Evolutionary conservation across 305 asterid species (phyloP), one percentile per base, ranked within the genome.

Genomic region (Striga hermonthica): DNA sequence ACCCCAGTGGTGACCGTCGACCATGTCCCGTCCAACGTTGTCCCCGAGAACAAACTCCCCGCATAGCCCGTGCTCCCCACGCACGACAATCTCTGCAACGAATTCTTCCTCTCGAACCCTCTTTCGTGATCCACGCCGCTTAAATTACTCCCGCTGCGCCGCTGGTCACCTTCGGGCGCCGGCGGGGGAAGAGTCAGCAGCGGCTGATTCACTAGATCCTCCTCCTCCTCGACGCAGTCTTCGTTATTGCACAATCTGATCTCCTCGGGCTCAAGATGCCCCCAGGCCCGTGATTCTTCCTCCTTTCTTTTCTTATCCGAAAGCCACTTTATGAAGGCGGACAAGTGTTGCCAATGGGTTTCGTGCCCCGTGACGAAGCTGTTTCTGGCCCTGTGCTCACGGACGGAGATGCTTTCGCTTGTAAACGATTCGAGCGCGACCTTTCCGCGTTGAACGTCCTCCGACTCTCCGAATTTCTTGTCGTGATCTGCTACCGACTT

Each of bases 1-100:
- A 78, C 52, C 13, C 75, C 87, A 1, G 85, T 69, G 5, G 79
- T 75, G 9, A 74, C 72, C 14, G 79, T 58, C 22, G 96, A 81
- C 91, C 94, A 85, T 72, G 82, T 85, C 36, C 90, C 94, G 38
- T 91, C 98, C 62, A 76, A 62, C 7, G 95, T 82, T 5, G 90
- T 82, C 52, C 86, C 87, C 0, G 98, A 88, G 64, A 79, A 86
- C 83, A 86, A 78, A 63, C 95, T 91, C 55, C 81, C 95, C 0
- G 87, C 94, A 56, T 82, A 89, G 74, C 96, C 86, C 38, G 90
- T 82, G 75, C 96, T 90, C 66, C 80, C 91, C 65, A 60, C 76
- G 70, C 92, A 84, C 49, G 93, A 84, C 43, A 88, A 67, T 75
- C 95, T 83, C 82, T 75, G 89, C 77, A 86, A 67, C n/a, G 89